phyloP scores from a whole-genome alignment of 2,329 filamentous ascomycete species.

The Aquanectria penicillioides region DNA sequence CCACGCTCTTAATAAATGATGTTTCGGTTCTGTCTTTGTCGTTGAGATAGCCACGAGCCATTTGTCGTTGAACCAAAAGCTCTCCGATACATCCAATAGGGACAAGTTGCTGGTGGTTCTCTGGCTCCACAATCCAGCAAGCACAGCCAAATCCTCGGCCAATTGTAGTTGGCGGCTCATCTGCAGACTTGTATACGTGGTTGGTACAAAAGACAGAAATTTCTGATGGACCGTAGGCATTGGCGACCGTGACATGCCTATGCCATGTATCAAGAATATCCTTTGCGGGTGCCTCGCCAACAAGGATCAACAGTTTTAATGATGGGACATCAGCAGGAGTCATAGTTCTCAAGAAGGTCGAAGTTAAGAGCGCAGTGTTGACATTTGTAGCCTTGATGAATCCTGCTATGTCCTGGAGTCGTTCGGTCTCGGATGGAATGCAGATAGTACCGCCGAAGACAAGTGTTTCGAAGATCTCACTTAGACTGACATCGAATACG shows the following conservation, averaged over 20 bases:
- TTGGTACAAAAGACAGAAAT: conserved; percentile 16
- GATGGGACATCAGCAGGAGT: not conserved
- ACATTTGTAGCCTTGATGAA: not conserved
- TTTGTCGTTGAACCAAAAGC: conserved; percentile 36
- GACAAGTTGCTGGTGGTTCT: conserved; percentile 26
- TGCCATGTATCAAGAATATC: conserved; percentile 19
- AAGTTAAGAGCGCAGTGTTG: not conserved
- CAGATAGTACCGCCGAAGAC: conserved; percentile 51
- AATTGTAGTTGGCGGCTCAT: not conserved
- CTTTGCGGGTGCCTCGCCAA: conserved; percentile 22
- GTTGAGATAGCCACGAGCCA: conserved; percentile 36
- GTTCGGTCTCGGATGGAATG: conserved; percentile 49
- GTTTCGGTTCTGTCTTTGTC: conserved; percentile 9
- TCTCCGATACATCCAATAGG: conserved; percentile 39
- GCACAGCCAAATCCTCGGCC: not conserved
- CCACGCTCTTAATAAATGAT: conserved; percentile 21
- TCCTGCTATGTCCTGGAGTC: conserved; percentile 16
- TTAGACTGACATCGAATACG: conserved; percentile 51
- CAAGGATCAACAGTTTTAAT: conserved; percentile 17
- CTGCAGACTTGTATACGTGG: conserved; percentile 1
- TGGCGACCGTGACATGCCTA: conserved; percentile 8
- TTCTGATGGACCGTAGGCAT: conserved; percentile 25
- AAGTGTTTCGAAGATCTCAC: conserved; percentile 52
- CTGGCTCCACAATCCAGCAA: conserved; percentile 7
- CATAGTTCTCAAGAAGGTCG: not conserved